Base-by-base conservation (phyloP, 2,329 filamentous ascomycete species). In the Phaeophleospora eucalypticola region DNA sequence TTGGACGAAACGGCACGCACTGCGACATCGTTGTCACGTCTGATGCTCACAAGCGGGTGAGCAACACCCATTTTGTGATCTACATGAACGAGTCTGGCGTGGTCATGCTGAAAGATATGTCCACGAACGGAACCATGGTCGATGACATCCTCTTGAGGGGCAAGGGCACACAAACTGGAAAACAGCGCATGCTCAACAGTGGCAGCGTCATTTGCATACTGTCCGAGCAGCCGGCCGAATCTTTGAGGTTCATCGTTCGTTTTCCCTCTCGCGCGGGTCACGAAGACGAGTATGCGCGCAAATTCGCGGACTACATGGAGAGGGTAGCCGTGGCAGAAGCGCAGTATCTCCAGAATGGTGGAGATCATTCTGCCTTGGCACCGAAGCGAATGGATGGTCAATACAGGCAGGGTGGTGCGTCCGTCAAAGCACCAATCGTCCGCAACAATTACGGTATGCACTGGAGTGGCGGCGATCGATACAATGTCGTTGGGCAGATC, bases 41-140 rank as follows among this genome's bases (percentile, higher is more conserved):
- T 53, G 85, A 91, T 56, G 78, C 79, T 0, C 73, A 80, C 43
- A 85, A 81, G 64, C 80, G 87, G 36, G 79, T 98, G 49, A 97
- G 91, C 73, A 96, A 97, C 64, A 78, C 86, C n/a, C 93, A 98
- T 65, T 98, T 97, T 65, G 84, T 89, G 43, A 95, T 98, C 52
- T 95, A 86, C 63, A 77, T 95, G 58, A 98, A 94, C 59, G 75
- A 82, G n/a, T 81, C 87, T 53, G 88, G 86, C 20, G 83, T 87
- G 46, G 77, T 96, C 54, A 95, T 98, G 89, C 73, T 97, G 10
- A 84, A 95, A 66, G 93, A 98, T 63, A 80, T 83, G 64, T 97
- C 93, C 0, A 96, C 89, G n/a, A 98, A 97, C 61, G 93, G 93
- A 20, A 97, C 93, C 3, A 75, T 88, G 49, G 88, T 97, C 46